A percentile compares a stretch with the other conserved stretches of the same genome.
Conservation (phyloP, 768 basidiomycete genomes). For the Suillus plorans region DNA sequence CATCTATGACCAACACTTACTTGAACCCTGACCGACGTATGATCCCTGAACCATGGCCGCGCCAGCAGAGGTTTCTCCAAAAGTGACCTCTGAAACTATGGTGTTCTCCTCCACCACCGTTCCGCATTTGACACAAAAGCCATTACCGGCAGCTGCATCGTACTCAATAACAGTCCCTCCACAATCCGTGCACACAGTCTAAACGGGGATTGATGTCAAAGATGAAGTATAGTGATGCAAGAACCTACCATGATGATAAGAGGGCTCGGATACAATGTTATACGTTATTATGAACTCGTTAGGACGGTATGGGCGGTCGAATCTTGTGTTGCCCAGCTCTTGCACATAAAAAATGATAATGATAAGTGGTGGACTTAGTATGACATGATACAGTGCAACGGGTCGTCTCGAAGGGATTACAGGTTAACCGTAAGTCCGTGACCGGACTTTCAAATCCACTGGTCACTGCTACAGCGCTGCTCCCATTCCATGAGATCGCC, state of each 20-base stretch:
- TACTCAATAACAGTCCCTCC: slow-evolving; percentile 86
- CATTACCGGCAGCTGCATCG: slow-evolving; percentile 80
- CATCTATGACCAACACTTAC: slow-evolving; percentile 46
- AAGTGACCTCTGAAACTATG: slow-evolving; percentile 91
- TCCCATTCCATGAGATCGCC: too few relatives aligned
- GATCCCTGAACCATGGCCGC: slow-evolving; percentile 95
- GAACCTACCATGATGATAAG: slow-evolving; percentile 2
- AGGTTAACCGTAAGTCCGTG: not conserved
- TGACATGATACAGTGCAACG: not conserved
- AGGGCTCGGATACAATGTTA: not conserved
- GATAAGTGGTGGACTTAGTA: not conserved
- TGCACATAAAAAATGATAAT: slow-evolving; percentile 4
- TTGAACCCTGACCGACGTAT: slow-evolving; percentile 88
- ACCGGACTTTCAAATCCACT: not conserved
- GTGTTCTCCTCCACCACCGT: slow-evolving; percentile 91
- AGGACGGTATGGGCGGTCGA: not conserved
- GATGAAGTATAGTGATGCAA: not conserved
- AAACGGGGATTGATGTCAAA: slow-evolving; percentile 4
- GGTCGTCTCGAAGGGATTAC: not conserved
- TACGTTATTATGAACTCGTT: not conserved
- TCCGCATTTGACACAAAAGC: slow-evolving; percentile 83
- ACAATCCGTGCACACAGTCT: slow-evolving; percentile 74
- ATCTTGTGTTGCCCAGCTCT: not conserved
- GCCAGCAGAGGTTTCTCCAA: slow-evolving; percentile 90
- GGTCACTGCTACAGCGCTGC: too few relatives aligned